phyloP scores from a whole-genome alignment of 2,329 filamentous ascomycete species.

The Phaeoacremonium minimum region DNA sequence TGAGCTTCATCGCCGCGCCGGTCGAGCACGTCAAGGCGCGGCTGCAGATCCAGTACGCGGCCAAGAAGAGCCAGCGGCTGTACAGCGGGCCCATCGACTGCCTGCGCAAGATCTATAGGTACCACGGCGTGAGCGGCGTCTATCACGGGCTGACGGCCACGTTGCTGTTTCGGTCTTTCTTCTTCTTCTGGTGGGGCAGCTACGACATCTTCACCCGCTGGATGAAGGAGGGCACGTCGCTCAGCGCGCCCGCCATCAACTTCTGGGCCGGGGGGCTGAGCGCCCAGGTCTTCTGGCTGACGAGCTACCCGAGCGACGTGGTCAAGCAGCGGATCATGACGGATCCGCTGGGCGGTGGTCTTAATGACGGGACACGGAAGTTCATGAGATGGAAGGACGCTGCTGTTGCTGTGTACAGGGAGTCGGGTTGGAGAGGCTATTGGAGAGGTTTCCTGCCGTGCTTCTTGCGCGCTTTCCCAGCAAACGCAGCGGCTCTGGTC shows the following conservation, averaged over 20 bases:
- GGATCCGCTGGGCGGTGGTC: slow-evolving; percentile 70
- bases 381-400: slow-evolving; percentile 80
- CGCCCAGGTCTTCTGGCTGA: slow-evolving; percentile 92
- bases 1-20: slow-evolving; percentile 87
- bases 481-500: slow-evolving; percentile 89
- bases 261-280: slow-evolving; percentile 96
- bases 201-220: slow-evolving; percentile 79
- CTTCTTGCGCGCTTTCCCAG: slow-evolving; percentile 89
- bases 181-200: slow-evolving; percentile 98
- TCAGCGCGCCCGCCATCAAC: slow-evolving; percentile 79
- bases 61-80: slow-evolving; percentile 68
- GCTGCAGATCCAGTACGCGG: slow-evolving; percentile 89
- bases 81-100: slow-evolving; percentile 90
- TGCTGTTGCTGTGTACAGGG: slow-evolving; percentile 69
- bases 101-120: slow-evolving; percentile 60
- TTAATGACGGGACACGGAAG: slow-evolving; percentile 62
- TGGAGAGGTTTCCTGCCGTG: slow-evolving; percentile 94
- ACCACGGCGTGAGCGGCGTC: slow-evolving; percentile 73
- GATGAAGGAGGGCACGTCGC: slow-evolving; percentile 60
- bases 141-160: slow-evolving; percentile 86
- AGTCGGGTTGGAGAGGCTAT: slow-evolving; percentile 74
- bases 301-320: slow-evolving; percentile 86
- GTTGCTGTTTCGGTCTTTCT: slow-evolving; percentile 83
- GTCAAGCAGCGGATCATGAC: slow-evolving; percentile 98
- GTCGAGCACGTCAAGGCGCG: slow-evolving; percentile 90